These are phyloP conservation scores for Solanum ahanhuiri DNA, from an alignment of 257 asterid species.

Conservation along the genomic window DNA sequence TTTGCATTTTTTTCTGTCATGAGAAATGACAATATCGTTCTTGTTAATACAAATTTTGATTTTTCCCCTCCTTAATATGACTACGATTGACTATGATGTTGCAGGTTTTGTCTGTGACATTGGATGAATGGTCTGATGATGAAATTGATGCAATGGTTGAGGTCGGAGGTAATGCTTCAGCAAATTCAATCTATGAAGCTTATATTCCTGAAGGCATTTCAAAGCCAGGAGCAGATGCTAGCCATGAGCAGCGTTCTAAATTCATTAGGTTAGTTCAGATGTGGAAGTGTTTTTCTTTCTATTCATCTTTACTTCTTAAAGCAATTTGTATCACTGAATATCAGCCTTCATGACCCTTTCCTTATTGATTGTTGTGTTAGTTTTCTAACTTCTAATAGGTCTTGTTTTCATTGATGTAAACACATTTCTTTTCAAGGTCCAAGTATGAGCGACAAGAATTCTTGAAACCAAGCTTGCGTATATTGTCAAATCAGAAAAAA, in stretches of 20 bases:
- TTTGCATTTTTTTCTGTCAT: neutral
- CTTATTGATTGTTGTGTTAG: neutral
- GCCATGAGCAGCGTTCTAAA: constrained; percentile 69
- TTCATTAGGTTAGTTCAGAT: constrained; percentile 50
- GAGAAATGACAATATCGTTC: neutral
- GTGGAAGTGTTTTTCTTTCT: neutral
- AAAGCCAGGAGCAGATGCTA: constrained; percentile 74
- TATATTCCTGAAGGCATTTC: constrained; percentile 77
- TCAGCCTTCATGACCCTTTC: neutral
- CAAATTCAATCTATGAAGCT: constrained; percentile 97
- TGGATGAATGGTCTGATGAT: constrained; percentile 97
- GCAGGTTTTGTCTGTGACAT: constrained; percentile 92
- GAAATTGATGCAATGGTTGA: constrained; percentile 85
- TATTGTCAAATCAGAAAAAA: constrained; percentile 39
- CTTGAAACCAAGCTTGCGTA: constrained; percentile 95
- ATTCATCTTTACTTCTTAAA: neutral
- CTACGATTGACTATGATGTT: neutral
- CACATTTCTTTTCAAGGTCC: constrained; percentile 35
- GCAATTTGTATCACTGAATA: neutral
- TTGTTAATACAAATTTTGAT: neutral
- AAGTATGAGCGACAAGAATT: constrained; percentile 89
- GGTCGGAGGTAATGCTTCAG: constrained; percentile 94
- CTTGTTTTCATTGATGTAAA: neutral
- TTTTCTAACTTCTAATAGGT: neutral
- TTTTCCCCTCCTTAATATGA: neutral